Percentiles rank a stretch among this genome's conserved stretches.
phyloP scores from a whole-genome alignment of 2,329 filamentous ascomycete species.

The Beauveria bassiana region DNA sequence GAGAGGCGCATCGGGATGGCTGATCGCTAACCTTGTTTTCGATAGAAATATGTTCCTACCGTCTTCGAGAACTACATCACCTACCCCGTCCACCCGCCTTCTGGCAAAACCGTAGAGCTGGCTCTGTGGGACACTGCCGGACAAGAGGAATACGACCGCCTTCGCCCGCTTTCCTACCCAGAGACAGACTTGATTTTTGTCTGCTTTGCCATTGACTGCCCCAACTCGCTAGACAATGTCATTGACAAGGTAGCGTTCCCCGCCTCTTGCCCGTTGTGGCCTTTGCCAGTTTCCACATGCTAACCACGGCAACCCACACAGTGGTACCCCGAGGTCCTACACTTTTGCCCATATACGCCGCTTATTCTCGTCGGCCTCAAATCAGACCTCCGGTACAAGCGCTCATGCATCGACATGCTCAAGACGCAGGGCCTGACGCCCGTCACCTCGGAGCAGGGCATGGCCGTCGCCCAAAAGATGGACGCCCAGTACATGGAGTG shows the following conservation, averaged over 20 bases:
- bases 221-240: slow-evolving; percentile 95
- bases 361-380: slow-evolving; percentile 94
- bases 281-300: no score
- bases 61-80: slow-evolving; percentile 99
- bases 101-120: slow-evolving; percentile 91
- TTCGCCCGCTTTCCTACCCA: slow-evolving; percentile 92
- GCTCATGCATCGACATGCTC: slow-evolving; percentile 95
- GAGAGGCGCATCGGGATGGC: slow-evolving; percentile 3
- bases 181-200: slow-evolving; percentile 98
- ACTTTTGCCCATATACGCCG: slow-evolving; percentile 96
- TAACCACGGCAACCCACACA: slow-evolving; percentile 27
- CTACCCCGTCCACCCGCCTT: slow-evolving; percentile 78
- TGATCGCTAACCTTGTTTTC: background rate
- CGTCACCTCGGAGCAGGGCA: slow-evolving; percentile 84
- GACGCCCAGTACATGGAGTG: slow-evolving; percentile 94
- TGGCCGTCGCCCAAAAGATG: slow-evolving; percentile 87
- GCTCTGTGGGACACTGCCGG: slow-evolving; percentile 98
- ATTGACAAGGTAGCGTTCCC: slow-evolving; percentile 78
- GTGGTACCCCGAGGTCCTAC: slow-evolving; percentile 99
- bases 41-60: slow-evolving; percentile 97
- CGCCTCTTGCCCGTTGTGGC: no score
- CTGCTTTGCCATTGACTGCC: slow-evolving; percentile 98
- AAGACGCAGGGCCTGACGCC: slow-evolving; percentile 96
- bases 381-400: slow-evolving; percentile 90
- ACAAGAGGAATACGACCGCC: slow-evolving; percentile 95